Evolutionary conservation across 352 stramenopile species (phyloP), one percentile per base, ranked within the genome.

Genomic region (Hyphochytrium catenoides): DNA sequence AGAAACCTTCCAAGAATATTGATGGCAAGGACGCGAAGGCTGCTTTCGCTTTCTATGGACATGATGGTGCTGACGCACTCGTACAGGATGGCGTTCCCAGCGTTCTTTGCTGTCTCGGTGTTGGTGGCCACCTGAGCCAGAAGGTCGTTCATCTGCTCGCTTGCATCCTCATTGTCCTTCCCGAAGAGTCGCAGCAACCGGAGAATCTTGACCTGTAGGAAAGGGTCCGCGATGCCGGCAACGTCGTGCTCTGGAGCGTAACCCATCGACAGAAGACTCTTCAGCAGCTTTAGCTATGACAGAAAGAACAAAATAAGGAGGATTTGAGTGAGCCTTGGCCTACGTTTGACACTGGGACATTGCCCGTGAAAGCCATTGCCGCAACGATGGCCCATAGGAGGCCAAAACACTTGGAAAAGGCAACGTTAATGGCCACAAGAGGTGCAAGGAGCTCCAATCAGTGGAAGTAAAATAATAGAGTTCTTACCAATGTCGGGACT

Each of bases 31-130:
- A 96, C 78, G 24, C 87, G 70, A 3, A 99, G 69, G 8, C 84
- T 82, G 40, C 81, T 89, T 54, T 98, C 89, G 51, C 73, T 93
- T 52, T 98, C 83, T 32, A 98, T 91, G 11, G 67, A 66, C 84
- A 98, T 96, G 52, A 99, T 98, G 3, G 87, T 97, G 42, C 94
- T 78, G 17, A 99, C 92, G 47, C 87, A 97, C 59, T 99, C 90
- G 57, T 99, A 99, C 41, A 98, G 57, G 30, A 95, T 91, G 14
- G 83, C 88, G 57, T 99, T 98, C 22, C 91, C 93, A n/a, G 91
- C 82, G 51, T 94, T 98, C 54, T 97, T 97, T 26, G 83, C 82
- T 6, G 87, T 96, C 53, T 98, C 90, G 8, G 91, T 99, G 61
- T 97, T 97, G n/a, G 89, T 98, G n/a, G 91, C 93, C 23, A 98